Conservation (phyloP, 2,329 filamentous ascomycete genomes). For the Calonectria crousiana region DNA sequence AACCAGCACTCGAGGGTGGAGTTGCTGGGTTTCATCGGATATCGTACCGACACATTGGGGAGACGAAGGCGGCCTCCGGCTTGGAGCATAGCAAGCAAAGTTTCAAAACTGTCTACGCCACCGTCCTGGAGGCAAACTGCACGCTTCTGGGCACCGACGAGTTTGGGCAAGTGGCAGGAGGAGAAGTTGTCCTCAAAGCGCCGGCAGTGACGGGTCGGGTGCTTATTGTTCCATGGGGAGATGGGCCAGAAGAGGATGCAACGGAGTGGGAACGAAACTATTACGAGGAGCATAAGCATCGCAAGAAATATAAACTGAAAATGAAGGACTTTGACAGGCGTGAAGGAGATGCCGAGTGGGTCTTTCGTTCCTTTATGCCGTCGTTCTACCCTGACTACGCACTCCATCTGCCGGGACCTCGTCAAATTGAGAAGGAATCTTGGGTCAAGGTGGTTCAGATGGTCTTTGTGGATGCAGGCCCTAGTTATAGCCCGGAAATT, state of each 20-base stretch:
- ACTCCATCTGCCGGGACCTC: background rate
- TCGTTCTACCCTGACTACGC: background rate
- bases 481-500: background rate
- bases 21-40: background rate
- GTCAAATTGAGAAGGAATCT: background rate
- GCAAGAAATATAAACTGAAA: background rate
- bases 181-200: background rate
- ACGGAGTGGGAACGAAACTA: background rate
- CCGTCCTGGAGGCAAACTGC: background rate
- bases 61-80: background rate
- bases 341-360: background rate
- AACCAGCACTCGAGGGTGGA: background rate
- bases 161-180: background rate
- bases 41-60: background rate
- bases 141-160: background rate
- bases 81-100: background rate
- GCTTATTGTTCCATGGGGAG: background rate
- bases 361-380: background rate
- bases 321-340: background rate
- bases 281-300: background rate
- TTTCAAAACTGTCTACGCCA: background rate
- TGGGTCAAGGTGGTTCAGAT: background rate
- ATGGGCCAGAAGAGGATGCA: background rate
- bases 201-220: background rate
- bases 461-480: background rate